Evolutionary conservation across 1,284 basidiomycete species (phyloP), one percentile per base, ranked within the genome.

Genomic region (Sporisorium iseilematis-ciliati): DNA sequence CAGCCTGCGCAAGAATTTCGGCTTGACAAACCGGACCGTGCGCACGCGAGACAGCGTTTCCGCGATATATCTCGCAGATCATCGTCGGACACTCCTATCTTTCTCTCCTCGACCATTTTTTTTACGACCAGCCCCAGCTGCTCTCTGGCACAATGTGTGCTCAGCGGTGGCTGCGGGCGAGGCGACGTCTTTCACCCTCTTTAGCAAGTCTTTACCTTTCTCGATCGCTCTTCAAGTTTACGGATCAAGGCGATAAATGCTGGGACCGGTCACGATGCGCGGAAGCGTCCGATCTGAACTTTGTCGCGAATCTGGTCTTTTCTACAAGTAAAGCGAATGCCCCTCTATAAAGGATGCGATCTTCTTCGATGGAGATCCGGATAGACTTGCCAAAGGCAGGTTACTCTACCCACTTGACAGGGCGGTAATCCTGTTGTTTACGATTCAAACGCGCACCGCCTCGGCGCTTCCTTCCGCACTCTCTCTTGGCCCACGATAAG

Each of bases 401-500:
- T 42, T 42, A 41, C n/a, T 20, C 41, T 42, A 38, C n/a, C 41
- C 20, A 42, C n/a, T 42, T 42, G 41, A 21, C 41, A 42, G 41
- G 41, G 41, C 7, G 2, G 41, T 20, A 42, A 10, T 42, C 41
- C 41, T 42, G 41, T 42, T 21, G 7, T 20, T 42, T 42, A 20
- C 41, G 41, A 20, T n/a, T 3, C 7, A 21, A 21, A 20, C 7
- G 35, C 0, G 14, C 16, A 4, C 16, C 16, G 20, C n/a, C 41
- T 42, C 41, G 8, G 41, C 41, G 41, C 41, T 20, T 21, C n/a
- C 41, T 42, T 20, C 41, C 35, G 35, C 35, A 14, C 14, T 14
- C 12, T 12, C 12, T 38, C 20, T 42, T 42, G 41, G 18, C 10
- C 12, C 41, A 18, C n/a, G 11, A 4, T 7, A 42, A 42, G 41